Evolutionary conservation across 768 basidiomycete species (phyloP), one percentile per base, ranked within the genome.

Genomic region (Plicaturopsis crispa): DNA sequence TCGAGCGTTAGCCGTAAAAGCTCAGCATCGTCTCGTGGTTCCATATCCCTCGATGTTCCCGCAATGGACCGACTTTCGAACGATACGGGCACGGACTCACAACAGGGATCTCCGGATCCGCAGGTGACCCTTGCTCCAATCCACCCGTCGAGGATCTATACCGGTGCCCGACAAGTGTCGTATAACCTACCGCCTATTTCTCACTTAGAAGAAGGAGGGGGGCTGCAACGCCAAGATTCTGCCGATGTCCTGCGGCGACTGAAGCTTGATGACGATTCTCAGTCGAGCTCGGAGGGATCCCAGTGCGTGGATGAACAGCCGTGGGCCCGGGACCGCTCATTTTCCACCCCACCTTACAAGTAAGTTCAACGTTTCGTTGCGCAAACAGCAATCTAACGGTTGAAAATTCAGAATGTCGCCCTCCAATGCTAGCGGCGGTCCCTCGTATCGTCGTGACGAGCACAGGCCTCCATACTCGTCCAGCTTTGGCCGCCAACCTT

Each of bases 101-200:
- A 20, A 24, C 35, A 36, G 6, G 14, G 13, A 22, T 11, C 7
- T 7, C 8, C 18, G 22, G 8, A 4, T 26, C 2, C 23, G 24
- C n/a, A 12, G 16, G 18, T 34, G 10, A 34, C 13, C 13, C 33
- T 34, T 13, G 10, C 33, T 8, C 33, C 33, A 10, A 34, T 34
- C 49, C 5, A 45, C 41, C 24, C 23, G 19, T 19, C 40, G 35
- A 17, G 23, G 42, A 14, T 36, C 18, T 48, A 48, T 20, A 46
- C 46, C 40, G 50, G 50, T 30, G 46, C 56, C 12, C 57, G 49
- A 19, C 56, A 57, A 12, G 55, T 67, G 2, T 58, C 64, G 2
- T 79, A 78, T 43, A 73, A 78, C 2, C 52, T 84, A 3, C 82
- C 80, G 1, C 79, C 81, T 1, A 83, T 84, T 40, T 77, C 81